Evolutionary conservation across 2,329 filamentous ascomycete genomes (phyloP).

Genomic region (Fusarium annulatum): DNA sequence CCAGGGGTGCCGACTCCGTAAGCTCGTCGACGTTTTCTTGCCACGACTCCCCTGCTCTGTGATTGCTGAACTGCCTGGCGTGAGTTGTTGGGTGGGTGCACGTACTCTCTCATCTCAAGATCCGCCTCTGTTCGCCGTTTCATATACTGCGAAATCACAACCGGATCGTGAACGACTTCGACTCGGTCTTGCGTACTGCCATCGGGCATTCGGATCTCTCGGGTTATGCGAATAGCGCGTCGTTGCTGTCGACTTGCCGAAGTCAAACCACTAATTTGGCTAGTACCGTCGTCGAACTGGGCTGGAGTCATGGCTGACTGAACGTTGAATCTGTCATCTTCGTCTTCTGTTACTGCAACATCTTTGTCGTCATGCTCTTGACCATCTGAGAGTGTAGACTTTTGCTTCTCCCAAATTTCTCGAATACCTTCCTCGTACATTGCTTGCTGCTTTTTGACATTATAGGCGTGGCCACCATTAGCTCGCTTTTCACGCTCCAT

Average conservation of each 20-base stretch:
- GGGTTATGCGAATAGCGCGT: slow-evolving; percentile 78
- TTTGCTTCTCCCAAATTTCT: slow-evolving; percentile 92
- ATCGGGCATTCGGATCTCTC: slow-evolving; percentile 62
- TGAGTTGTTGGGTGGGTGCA: slow-evolving; percentile 43
- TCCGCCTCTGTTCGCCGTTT: slow-evolving; percentile 79
- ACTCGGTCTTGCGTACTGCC: slow-evolving; percentile 70
- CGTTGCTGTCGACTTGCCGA: slow-evolving; percentile 73
- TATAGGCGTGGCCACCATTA: slow-evolving; percentile 95
- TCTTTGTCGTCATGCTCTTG: slow-evolving; percentile 75
- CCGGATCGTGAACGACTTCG: slow-evolving; percentile 79
- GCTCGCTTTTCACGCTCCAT: slow-evolving; percentile 88
- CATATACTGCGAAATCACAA: slow-evolving; percentile 89
- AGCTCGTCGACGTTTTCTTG: slow-evolving; percentile 13
- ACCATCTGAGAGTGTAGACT: slow-evolving; percentile 77
- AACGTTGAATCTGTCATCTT: slow-evolving; percentile 76
- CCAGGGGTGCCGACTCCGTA: slow-evolving; percentile 48
- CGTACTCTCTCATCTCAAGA: slow-evolving; percentile 78
- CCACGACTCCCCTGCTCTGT: not conserved
- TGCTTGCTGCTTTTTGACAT: slow-evolving; percentile 92
- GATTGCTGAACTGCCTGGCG: not conserved
- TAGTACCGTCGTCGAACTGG: slow-evolving; percentile 79
- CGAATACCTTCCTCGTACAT: slow-evolving; percentile 93
- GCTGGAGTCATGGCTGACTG: slow-evolving; percentile 77
- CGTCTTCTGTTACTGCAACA: slow-evolving; percentile 67
- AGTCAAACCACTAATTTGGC: slow-evolving; percentile 78